Conservation (phyloP, 2,329 filamentous ascomycete species). For the Coniochaeta sp. region DNA sequence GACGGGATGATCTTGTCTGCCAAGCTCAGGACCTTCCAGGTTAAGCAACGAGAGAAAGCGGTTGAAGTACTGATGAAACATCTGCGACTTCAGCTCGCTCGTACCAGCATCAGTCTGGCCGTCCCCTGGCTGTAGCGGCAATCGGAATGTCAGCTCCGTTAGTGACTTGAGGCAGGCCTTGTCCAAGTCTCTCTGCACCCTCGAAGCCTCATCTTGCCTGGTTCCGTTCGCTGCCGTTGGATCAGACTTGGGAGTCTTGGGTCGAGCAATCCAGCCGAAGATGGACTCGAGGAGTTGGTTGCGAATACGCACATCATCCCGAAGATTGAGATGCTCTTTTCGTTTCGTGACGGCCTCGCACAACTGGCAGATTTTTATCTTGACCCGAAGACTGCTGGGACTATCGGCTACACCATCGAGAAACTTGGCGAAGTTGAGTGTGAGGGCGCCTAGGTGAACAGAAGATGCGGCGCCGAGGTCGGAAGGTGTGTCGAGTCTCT, state of each 20-base stretch:
- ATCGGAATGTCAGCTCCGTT: slow-evolving; percentile 58
- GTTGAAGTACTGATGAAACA: slow-evolving; percentile 68
- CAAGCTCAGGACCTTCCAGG: slow-evolving; percentile 40
- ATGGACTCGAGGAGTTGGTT: slow-evolving; percentile 64
- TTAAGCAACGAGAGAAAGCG: slow-evolving; percentile 60
- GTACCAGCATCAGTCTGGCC: slow-evolving; percentile 59
- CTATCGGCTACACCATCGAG: slow-evolving; percentile 52
- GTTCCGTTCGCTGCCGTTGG: slow-evolving; percentile 26
- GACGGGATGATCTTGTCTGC: slow-evolving; percentile 32
- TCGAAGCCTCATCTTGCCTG: slow-evolving; percentile 48
- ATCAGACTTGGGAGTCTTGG: slow-evolving; percentile 43
- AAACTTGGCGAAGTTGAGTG: slow-evolving; percentile 61
- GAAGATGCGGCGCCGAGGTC: slow-evolving; percentile 57
- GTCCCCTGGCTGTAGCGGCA: slow-evolving; percentile 60
- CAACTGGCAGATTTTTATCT: slow-evolving; percentile 63
- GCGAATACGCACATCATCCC: slow-evolving; percentile 61
- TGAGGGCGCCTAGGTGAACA: slow-evolving; percentile 56
- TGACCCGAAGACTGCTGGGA: slow-evolving; percentile 51
- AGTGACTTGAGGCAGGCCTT: slow-evolving; percentile 58
- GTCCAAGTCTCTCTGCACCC: slow-evolving; percentile 59
- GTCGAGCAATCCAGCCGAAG: slow-evolving; percentile 61
- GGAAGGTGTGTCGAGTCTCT: slow-evolving; percentile 55
- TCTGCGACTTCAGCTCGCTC: slow-evolving; percentile 62
- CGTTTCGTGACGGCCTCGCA: slow-evolving; percentile 58
- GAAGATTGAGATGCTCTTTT: slow-evolving; percentile 61